These are phyloP conservation scores for Pestalotiopsis sp. DNA, from an alignment of 2,329 filamentous ascomycete species.

Conservation along the genomic window DNA sequence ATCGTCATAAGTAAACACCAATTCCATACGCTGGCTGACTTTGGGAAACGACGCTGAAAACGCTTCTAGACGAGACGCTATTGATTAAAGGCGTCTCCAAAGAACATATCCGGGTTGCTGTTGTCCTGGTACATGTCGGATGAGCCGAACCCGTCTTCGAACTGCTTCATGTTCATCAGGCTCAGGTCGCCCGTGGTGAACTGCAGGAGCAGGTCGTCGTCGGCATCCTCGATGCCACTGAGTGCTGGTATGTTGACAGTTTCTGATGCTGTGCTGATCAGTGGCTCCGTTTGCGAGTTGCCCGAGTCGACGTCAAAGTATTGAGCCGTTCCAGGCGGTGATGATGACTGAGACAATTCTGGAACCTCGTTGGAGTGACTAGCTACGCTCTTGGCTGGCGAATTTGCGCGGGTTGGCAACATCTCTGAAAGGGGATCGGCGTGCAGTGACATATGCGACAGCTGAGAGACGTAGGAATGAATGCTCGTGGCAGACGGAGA, in stretches of 20 bases:
- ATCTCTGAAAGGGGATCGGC: slow-evolving; percentile 11
- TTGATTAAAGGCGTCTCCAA: slow-evolving; percentile 33
- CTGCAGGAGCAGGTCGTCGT: slow-evolving; percentile 50
- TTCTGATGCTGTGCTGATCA: slow-evolving; percentile 36
- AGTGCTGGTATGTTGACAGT: slow-evolving; percentile 30
- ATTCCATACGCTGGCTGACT: not conserved
- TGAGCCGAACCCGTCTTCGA: slow-evolving; percentile 53
- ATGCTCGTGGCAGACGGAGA: slow-evolving; percentile 50
- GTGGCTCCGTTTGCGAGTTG: slow-evolving; percentile 31
- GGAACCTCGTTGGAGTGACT: slow-evolving; percentile 62
- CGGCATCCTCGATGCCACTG: slow-evolving; percentile 33
- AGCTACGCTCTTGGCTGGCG: slow-evolving; percentile 52
- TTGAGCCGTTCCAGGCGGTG: slow-evolving; percentile 43
- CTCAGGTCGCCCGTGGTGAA: slow-evolving; percentile 47
- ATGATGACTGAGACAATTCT: slow-evolving; percentile 63
- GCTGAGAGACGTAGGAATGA: slow-evolving; percentile 49
- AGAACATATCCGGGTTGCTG: slow-evolving; percentile 55
- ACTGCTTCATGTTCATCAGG: slow-evolving; percentile 55
- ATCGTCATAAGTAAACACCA: slow-evolving; percentile 10
- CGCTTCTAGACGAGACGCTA: slow-evolving; percentile 13
- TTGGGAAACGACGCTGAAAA: slow-evolving; percentile 3
- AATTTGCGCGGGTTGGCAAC: slow-evolving; percentile 36
- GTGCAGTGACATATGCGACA: slow-evolving; percentile 33
- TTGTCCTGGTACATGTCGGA: slow-evolving; percentile 54
- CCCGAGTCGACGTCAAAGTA: slow-evolving; percentile 51